phyloP scores from a whole-genome alignment of 495 filamentous ascomycete species.

The Bathelium albidoporum region DNA sequence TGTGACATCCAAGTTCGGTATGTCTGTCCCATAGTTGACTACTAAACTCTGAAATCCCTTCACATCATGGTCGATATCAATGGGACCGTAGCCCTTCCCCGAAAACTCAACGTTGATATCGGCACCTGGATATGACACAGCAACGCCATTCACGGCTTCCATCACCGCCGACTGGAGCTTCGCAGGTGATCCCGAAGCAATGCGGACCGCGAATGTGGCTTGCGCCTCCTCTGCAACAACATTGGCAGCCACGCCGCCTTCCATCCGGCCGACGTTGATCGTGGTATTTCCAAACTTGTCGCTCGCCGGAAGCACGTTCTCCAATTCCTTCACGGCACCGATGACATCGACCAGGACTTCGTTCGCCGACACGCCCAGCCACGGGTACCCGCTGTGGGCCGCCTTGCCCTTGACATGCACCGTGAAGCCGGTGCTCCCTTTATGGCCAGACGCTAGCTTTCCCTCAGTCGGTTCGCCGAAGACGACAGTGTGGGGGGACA shows the following conservation, averaged over 20 bases:
- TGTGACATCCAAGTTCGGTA: constrained; percentile 57
- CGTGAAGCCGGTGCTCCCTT: constrained; percentile 59
- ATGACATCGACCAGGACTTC: constrained; percentile 62
- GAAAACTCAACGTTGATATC: constrained; percentile 51
- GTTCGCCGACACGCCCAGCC: constrained; percentile 71
- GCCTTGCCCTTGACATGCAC: constrained; percentile 63
- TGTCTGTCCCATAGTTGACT: constrained; percentile 89
- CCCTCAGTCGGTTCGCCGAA: constrained; percentile 89
- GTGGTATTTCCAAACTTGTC: constrained; percentile 77
- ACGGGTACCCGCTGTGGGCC: constrained; percentile 82
- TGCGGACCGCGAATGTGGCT: constrained; percentile 57
- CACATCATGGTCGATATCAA: constrained; percentile 70
- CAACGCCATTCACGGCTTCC: constrained; percentile 40
- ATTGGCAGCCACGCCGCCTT: constrained; percentile 78
- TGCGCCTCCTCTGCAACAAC: constrained; percentile 67
- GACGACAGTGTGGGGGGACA: constrained; percentile 57
- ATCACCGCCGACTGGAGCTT: constrained; percentile 46
- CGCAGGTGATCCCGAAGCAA: constrained; percentile 59
- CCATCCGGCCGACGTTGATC: constrained; percentile 67
- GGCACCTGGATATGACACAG: constrained; percentile 37
- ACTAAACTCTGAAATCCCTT: constrained; percentile 68
- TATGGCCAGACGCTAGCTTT: constrained; percentile 80
- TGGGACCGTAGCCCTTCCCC: constrained; percentile 55
- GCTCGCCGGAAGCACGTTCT: constrained; percentile 54
- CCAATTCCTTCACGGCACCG: constrained; percentile 47